Percentiles rank a stretch among this genome's conserved stretches.
Conservation (phyloP, 2,329 filamentous ascomycete species). For the Ambrosiella beaveri region DNA sequence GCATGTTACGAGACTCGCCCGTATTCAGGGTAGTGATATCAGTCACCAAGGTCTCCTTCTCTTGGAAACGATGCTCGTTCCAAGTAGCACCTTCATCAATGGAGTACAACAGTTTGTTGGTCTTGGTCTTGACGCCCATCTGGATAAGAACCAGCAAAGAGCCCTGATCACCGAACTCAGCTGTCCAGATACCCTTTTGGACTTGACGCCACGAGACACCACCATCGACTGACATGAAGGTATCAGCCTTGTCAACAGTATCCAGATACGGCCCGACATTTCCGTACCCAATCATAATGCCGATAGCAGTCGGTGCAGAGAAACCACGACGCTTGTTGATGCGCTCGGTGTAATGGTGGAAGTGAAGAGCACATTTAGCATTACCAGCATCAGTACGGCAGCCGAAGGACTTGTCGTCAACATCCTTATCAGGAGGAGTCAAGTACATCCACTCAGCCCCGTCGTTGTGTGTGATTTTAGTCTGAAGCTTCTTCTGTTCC, state of each 20-base stretch:
- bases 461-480: constrained; percentile 91
- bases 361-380: constrained; percentile 65
- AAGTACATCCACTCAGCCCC: constrained; percentile 73
- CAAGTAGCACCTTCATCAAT: constrained; percentile 68
- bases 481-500: constrained; percentile 63
- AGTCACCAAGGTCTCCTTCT: constrained; percentile 52
- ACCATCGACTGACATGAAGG: constrained; percentile 82
- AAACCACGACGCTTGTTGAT: constrained; percentile 67
- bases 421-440: constrained; percentile 51
- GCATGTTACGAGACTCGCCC: constrained; percentile 77
- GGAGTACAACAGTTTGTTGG: constrained; percentile 56
- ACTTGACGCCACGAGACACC: constrained; percentile 74
- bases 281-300: constrained; percentile 77
- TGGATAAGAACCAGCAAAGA: constrained; percentile 81
- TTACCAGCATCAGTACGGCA: constrained; percentile 45
- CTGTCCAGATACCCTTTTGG: constrained; percentile 77
- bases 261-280: constrained; percentile 65
- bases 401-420: constrained; percentile 51
- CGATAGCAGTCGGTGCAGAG: constrained; percentile 73
- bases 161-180: constrained; percentile 91
- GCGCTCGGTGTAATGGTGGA: constrained; percentile 92
- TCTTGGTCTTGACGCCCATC: constrained; percentile 48
- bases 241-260: constrained; percentile 56
- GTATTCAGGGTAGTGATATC: constrained; percentile 80
- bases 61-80: constrained; percentile 56